Conservation (phyloP, 2,329 filamentous ascomycete genomes). For the Phaeoacremonium minimum region DNA sequence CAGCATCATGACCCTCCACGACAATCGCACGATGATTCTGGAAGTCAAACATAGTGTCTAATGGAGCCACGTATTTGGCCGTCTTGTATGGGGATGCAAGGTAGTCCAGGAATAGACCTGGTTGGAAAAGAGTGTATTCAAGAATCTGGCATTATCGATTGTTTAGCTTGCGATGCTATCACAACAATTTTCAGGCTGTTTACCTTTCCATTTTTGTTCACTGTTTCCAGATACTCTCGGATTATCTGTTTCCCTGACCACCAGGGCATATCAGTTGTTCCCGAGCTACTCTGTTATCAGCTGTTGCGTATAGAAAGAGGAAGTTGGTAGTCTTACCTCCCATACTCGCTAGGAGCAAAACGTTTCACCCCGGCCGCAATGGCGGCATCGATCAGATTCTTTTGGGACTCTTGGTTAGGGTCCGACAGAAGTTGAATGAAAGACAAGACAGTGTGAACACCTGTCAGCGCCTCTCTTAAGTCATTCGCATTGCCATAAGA, state of each 20-base stretch:
- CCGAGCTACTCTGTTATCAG: conserved; percentile 15
- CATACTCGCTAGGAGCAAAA: conserved; percentile 59
- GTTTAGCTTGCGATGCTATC: background rate
- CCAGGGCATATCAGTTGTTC: conserved; percentile 33
- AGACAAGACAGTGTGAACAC: conserved; percentile 48
- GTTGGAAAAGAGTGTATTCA: conserved; percentile 53
- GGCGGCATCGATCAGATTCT: conserved; percentile 54
- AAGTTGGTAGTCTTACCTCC: conserved; percentile 23
- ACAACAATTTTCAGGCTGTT: conserved; percentile 1
- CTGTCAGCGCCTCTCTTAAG: conserved; percentile 33
- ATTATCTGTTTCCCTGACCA: conserved; percentile 47
- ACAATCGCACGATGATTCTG: conserved; percentile 34
- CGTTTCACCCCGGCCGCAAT: conserved; percentile 45
- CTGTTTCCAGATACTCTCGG: conserved; percentile 41
- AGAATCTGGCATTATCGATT: conserved; percentile 32
- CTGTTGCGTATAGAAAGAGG: background rate
- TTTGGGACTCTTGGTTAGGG: conserved; percentile 36
- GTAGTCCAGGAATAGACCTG: conserved; percentile 51
- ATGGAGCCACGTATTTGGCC: conserved; percentile 33
- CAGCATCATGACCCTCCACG: conserved; percentile 34
- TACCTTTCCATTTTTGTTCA: conserved; percentile 44
- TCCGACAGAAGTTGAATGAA: conserved; percentile 36
- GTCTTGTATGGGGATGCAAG: conserved; percentile 44
- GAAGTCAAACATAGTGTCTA: conserved; percentile 33
- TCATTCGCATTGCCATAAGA: conserved; percentile 36